Conservation (phyloP, 306 rosid species). For the Fragaria vesca region DNA sequence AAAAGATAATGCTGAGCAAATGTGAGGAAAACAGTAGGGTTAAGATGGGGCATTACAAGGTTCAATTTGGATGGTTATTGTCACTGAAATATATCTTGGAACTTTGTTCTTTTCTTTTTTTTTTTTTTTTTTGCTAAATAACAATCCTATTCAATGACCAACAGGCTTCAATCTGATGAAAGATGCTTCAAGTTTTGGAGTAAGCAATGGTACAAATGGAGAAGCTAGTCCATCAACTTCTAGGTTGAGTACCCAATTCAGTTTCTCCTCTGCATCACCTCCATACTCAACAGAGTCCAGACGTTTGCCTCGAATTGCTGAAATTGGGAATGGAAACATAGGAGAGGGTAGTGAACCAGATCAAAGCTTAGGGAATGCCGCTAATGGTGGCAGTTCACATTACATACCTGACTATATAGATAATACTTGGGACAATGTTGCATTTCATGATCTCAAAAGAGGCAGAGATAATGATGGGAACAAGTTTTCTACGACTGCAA, state of each 20-base stretch:
- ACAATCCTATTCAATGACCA: neutral
- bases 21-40: neutral
- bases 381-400: constrained; percentile 25
- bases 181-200: constrained; percentile 37
- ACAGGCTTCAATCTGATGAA: constrained; percentile 50
- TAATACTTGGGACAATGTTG: constrained; percentile 59
- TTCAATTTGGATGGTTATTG: neutral
- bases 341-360: constrained; percentile 32
- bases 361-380: constrained; percentile 33
- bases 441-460: constrained; percentile 44
- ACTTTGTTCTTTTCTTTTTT: neutral
- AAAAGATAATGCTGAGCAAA: neutral
- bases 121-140: neutral
- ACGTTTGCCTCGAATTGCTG: constrained; percentile 56
- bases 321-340: constrained; percentile 42
- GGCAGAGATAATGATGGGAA: constrained; percentile 51
- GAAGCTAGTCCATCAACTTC: constrained; percentile 40
- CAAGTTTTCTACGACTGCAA: constrained; percentile 47
- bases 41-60: neutral
- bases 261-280: constrained; percentile 48
- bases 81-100: neutral
- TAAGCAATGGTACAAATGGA: constrained; percentile 42
- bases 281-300: constrained; percentile 26
- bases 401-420: constrained; percentile 37
- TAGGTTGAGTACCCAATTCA: constrained; percentile 28